Evolutionary conservation across 495 filamentous ascomycete species (phyloP).

Genomic region (Clavariopsis aquatica): DNA sequence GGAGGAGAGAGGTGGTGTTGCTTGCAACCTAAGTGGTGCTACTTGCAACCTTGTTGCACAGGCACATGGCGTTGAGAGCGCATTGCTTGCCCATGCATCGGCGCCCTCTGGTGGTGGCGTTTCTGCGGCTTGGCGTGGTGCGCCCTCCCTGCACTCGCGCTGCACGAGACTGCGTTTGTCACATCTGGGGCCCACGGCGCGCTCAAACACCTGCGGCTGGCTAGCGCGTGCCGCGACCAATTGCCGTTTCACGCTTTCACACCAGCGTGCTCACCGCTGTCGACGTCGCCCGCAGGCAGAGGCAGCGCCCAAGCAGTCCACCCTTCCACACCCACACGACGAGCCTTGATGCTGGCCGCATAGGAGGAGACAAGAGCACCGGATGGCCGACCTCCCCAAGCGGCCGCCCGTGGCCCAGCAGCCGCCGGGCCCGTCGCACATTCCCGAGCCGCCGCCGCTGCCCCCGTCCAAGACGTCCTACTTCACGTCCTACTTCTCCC

Average conservation of each 20-base stretch:
- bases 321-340: not conserved
- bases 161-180: too few relatives aligned
- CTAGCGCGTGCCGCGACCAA: conserved; percentile 6
- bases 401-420: conserved; percentile 36
- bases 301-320: too few relatives aligned
- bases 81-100: not conserved
- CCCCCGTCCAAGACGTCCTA: conserved; percentile 55
- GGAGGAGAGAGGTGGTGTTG: conserved; percentile 3
- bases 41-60: not conserved
- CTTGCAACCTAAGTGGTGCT: too few relatives aligned
- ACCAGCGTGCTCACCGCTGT: conserved; percentile 9
- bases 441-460: conserved; percentile 55
- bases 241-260: not conserved
- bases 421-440: conserved; percentile 14
- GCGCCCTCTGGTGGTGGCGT: too few relatives aligned
- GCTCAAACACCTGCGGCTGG: not conserved
- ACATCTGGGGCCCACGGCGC: not conserved
- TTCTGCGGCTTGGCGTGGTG: too few relatives aligned
- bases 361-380: not conserved
- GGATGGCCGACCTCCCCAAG: conserved; percentile 50
- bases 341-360: not conserved
- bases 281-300: too few relatives aligned
- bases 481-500: conserved; percentile 54
- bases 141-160: too few relatives aligned
- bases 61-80: conserved; percentile 3